Evolutionary conservation across 371 early-diverging fungal genomes (phyloP), one percentile per base, ranked within the genome.

Genomic region (Circinella minor): DNA sequence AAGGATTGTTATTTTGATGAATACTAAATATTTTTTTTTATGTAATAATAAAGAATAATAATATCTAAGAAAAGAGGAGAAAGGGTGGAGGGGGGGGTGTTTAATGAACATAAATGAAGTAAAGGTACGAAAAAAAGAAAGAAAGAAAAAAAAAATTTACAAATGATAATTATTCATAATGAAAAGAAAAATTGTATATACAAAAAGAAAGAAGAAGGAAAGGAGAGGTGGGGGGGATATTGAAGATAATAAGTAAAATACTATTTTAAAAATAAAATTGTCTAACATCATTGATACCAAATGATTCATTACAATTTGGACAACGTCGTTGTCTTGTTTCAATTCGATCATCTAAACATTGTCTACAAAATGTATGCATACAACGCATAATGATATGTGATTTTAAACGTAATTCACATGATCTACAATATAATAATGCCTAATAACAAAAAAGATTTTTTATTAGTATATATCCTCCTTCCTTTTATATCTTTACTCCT

Each of bases 241-340:
- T 1, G 43, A 43, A 43, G 11, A 43, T 6, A 43, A 11, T 9
- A 43, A 43, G 11, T 43, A 43, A 43, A 43, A 9, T 39, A n/a
- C n/a, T n/a, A n/a, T n/a, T 38, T 66, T 90, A 98, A 71, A 97
- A 77, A 71, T 90, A 99, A 61, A 99, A 90, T 73, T 91, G 92
- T 69, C 89, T 89, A 20, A 99, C 92, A 81, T 99, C 99, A 61
- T 90, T 92, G 38, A 89, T 83, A 7, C 95, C 94, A 89, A 99
- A 99, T 18, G 92, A 84, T 73, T 93, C 91, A 54, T 92, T 93
- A 80, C 99, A 99, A 8, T 89, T 93, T 8, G 99, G 99, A 82
- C 99, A 99, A 76, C 98, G 97, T 83, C 99, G 92, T 77, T 98
- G 97, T 17, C 99, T 89, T 13, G 94, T 93, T 71, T 94, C 95